Evolutionary conservation across 768 basidiomycete species (phyloP).

Genomic region (Inosperma sp.): DNA sequence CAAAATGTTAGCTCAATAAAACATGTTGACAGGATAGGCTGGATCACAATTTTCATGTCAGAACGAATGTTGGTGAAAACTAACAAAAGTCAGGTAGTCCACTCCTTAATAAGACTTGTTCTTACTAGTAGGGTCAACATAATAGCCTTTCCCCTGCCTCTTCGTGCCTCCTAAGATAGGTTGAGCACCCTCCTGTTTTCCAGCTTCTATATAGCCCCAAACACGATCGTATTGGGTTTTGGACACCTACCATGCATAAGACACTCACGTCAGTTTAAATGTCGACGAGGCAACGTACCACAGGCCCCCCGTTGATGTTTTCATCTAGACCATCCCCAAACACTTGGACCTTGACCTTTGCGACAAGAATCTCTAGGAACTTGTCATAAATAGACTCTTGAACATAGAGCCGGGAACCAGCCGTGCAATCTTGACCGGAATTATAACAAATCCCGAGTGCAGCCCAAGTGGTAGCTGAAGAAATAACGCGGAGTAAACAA

Average conservation of each 20-base stretch:
- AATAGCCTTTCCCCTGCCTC: conserved; percentile 75
- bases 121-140: conserved; percentile 85
- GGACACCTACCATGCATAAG: conserved; percentile 56
- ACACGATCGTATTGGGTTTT: conserved; percentile 83
- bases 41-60: conserved; percentile 80
- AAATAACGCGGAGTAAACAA: background rate
- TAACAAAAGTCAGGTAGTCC: conserved; percentile 24
- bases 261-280: conserved; percentile 5
- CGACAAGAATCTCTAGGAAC: conserved; percentile 63
- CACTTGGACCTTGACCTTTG: conserved; percentile 61
- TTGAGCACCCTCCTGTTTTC: conserved; percentile 80
- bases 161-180: conserved; percentile 76
- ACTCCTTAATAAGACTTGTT: conserved; percentile 2
- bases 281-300: conserved; percentile 48
- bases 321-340: conserved; percentile 83
- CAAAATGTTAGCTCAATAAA: conserved; percentile 4
- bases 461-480: conserved; percentile 75
- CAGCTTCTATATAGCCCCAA: conserved; percentile 83
- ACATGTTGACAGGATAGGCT: conserved; percentile 5
- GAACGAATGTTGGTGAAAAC: conserved; percentile 79
- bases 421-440: conserved; percentile 91
- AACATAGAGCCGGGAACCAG: conserved; percentile 85
- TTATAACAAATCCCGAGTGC: conserved; percentile 85
- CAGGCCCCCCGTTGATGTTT: conserved; percentile 70
- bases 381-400: conserved; percentile 86